Conservation (phyloP, 768 basidiomycete genomes). For the Rhizopogon roseolus region DNA sequence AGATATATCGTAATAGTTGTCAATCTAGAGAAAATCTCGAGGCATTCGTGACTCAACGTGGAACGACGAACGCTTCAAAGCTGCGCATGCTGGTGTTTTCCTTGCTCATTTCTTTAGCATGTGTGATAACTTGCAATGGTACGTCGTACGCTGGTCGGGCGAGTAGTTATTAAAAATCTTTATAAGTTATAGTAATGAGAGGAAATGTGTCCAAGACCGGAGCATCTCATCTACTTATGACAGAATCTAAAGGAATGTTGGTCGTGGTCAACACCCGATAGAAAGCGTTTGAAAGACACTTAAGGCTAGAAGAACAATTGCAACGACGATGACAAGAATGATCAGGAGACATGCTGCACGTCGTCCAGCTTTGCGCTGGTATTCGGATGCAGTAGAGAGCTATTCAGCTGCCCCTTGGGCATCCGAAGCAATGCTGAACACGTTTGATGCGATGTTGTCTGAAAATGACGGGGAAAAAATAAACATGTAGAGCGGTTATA, state of each 20-base stretch:
- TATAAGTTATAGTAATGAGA: too few species aligned
- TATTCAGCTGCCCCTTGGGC: slow-evolving; percentile 82
- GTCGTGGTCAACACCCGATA: not conserved
- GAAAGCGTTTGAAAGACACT: slow-evolving; percentile 28
- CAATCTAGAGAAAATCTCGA: too few species aligned
- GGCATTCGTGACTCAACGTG: too few species aligned
- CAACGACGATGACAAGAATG: slow-evolving; percentile 78
- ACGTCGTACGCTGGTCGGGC: too few species aligned
- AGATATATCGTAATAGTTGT: too few species aligned
- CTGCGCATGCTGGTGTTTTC: too few species aligned
- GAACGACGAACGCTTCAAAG: too few species aligned
- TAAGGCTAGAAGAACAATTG: slow-evolving; percentile 90
- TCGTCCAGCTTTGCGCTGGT: slow-evolving; percentile 90
- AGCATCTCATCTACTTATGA: not conserved
- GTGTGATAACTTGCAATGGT: too few species aligned
- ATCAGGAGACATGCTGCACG: slow-evolving; percentile 88
- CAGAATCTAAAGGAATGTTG: not conserved
- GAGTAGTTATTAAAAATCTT: too few species aligned
- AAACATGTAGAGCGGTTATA: not conserved
- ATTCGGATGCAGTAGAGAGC: slow-evolving; percentile 82
- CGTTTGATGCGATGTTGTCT: slow-evolving; percentile 96
- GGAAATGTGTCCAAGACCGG: too few species aligned
- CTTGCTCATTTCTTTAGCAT: too few species aligned
- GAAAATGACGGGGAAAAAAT: slow-evolving; percentile 1
- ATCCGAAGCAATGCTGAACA: slow-evolving; percentile 80